phyloP scores from a whole-genome alignment of 108 stramenopile species.

The Cyclotella sp. region DNA sequence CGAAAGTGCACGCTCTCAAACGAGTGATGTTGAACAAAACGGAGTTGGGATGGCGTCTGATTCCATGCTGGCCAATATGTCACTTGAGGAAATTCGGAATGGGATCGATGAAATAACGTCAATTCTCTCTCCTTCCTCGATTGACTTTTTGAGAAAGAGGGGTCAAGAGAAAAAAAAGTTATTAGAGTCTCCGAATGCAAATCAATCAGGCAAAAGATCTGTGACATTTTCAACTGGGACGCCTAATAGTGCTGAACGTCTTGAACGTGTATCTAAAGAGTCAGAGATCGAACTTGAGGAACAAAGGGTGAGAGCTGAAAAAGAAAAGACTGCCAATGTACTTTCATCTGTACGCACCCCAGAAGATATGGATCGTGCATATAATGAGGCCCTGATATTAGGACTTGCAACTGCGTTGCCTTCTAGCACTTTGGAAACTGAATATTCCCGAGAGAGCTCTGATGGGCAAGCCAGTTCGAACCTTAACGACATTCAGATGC shows the following conservation, averaged over 20 bases:
- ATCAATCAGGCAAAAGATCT: slow-evolving; percentile 15
- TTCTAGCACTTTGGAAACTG: slow-evolving; percentile 22
- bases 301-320: slow-evolving; percentile 51
- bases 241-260: background rate
- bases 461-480: slow-evolving; percentile 19
- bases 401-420: slow-evolving; percentile 45
- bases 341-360: slow-evolving; percentile 70
- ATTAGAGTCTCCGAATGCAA: slow-evolving; percentile 14
- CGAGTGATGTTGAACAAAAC: background rate
- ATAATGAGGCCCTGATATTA: slow-evolving; percentile 51
- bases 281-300: slow-evolving; percentile 32
- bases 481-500: slow-evolving; percentile 45
- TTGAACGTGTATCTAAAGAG: slow-evolving; percentile 4
- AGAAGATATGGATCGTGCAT: slow-evolving; percentile 80
- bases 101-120: slow-evolving; percentile 60
- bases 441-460: background rate
- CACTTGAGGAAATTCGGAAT: slow-evolving; percentile 66
- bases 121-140: slow-evolving; percentile 70
- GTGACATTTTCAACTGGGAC: background rate
- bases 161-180: slow-evolving; percentile 36
- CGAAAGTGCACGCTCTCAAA: slow-evolving; percentile 1
- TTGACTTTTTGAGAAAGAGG: slow-evolving; percentile 69
- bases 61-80: slow-evolving; percentile 75
- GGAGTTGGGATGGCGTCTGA: slow-evolving; percentile 48
- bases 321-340: slow-evolving; percentile 64